Evolutionary conservation across 345 rosid genomes (phyloP).

Genomic region (Rubroshorea leprosula): DNA sequence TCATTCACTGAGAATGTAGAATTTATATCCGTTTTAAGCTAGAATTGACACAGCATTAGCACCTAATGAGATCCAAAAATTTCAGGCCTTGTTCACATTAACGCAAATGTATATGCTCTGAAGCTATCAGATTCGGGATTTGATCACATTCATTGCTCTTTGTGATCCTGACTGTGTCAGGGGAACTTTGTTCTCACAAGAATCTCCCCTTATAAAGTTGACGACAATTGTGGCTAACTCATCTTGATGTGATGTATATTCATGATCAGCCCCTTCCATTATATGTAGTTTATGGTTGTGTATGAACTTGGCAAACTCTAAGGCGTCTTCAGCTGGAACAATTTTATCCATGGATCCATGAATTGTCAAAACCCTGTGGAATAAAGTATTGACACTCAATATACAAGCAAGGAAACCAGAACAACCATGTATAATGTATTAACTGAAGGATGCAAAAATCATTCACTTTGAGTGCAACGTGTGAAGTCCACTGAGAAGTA

Average conservation of each 20-base stretch:
- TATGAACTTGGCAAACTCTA: slow-evolving; percentile 55
- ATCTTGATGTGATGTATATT: slow-evolving; percentile 61
- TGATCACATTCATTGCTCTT: not conserved
- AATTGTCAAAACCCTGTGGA: slow-evolving; percentile 68
- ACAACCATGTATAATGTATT: too few species aligned
- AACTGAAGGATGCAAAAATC: too few species aligned
- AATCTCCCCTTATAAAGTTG: slow-evolving; percentile 36
- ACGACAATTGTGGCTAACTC: slow-evolving; percentile 47
- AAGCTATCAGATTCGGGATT: not conserved
- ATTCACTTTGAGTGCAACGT: too few species aligned
- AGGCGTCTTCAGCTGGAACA: slow-evolving; percentile 60
- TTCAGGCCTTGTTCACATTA: too few species aligned
- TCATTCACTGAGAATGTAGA: too few species aligned
- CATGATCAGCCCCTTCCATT: slow-evolving; percentile 84
- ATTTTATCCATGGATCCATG: slow-evolving; percentile 67
- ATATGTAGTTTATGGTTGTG: slow-evolving; percentile 53
- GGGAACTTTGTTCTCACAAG: slow-evolving; percentile 6
- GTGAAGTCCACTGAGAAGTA: too few species aligned
- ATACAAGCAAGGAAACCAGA: not conserved
- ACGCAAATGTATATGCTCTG: not conserved
- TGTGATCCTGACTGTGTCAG: not conserved
- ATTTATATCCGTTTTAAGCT: too few species aligned
- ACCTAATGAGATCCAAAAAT: too few species aligned
- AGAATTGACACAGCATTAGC: too few species aligned
- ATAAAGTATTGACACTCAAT: not conserved